Conservation (phyloP, 2,329 filamentous ascomycete species). For the Lachnellula occidentalis region DNA sequence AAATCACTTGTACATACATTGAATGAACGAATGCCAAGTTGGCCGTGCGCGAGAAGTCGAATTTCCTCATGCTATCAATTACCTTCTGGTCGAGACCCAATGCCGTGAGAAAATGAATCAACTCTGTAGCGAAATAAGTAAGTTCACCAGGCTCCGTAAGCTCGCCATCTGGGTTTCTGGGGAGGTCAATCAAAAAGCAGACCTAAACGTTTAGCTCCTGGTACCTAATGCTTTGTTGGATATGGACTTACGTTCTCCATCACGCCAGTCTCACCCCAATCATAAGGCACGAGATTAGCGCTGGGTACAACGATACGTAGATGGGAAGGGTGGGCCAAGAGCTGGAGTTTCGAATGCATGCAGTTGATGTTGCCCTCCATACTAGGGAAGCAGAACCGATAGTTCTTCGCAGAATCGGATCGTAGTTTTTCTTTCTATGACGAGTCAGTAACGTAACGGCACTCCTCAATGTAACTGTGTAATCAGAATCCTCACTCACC, state of each 20-base stretch:
- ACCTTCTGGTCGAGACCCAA: constrained; percentile 61
- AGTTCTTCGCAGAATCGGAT: constrained; percentile 44
- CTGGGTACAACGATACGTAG: constrained; percentile 79
- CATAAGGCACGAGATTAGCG: constrained; percentile 77
- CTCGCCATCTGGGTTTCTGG: constrained; percentile 38
- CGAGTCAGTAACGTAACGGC: constrained; percentile 8
- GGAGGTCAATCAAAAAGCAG: constrained; percentile 89
- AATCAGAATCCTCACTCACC: constrained; percentile 34
- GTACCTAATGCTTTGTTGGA: neutral
- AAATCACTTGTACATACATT: constrained; percentile 58
- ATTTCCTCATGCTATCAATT: constrained; percentile 63
- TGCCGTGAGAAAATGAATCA: constrained; percentile 64
- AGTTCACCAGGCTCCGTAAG: constrained; percentile 21
- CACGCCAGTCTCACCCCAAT: constrained; percentile 61
- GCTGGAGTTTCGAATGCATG: constrained; percentile 94
- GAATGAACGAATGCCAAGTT: constrained; percentile 78
- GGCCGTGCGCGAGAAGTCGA: constrained; percentile 73
- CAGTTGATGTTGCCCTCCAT: constrained; percentile 62
- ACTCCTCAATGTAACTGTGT: neutral
- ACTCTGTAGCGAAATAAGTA: constrained; percentile 61
- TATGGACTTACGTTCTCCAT: constrained; percentile 70
- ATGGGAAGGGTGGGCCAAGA: constrained; percentile 71
- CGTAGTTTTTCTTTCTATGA: constrained; percentile 44
- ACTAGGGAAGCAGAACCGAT: constrained; percentile 74
- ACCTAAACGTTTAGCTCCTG: constrained; percentile 41